These are phyloP conservation scores for Fusarium siculi DNA, from an alignment of 2,329 filamentous ascomycete genomes.

Conservation along the genomic window DNA sequence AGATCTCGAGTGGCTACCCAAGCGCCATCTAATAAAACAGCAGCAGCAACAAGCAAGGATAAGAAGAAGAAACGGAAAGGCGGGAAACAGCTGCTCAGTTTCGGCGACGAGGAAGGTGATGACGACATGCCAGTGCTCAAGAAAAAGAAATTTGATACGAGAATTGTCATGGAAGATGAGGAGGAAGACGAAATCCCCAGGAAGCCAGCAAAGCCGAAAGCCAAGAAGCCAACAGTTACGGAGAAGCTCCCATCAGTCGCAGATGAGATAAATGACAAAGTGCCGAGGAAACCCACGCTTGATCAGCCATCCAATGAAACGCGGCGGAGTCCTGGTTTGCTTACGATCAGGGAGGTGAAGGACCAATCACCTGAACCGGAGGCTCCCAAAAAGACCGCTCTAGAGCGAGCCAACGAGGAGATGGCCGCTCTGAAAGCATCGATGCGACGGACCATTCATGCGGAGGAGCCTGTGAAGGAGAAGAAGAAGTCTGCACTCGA, in stretches of 20 bases:
- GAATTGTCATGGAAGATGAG: constrained; percentile 72
- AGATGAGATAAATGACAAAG: constrained; percentile 19
- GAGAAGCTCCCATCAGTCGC: constrained; percentile 27
- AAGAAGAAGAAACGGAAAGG: constrained; percentile 78
- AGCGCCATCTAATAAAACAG: constrained; percentile 52
- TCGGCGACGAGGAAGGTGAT: constrained; percentile 75
- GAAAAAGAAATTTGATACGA: constrained; percentile 82
- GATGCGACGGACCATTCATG: constrained; percentile 74
- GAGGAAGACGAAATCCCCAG: constrained; percentile 46
- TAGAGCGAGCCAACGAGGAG: constrained; percentile 81
- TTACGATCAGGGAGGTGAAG: constrained; percentile 16
- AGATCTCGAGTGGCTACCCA: constrained; percentile 67
- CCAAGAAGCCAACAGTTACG: constrained; percentile 45
- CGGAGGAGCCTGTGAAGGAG: constrained; percentile 60
- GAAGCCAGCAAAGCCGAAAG: constrained; percentile 43
- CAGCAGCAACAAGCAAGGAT: constrained; percentile 56
- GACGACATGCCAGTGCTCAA: constrained; percentile 69
- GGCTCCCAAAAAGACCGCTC: constrained; percentile 57
- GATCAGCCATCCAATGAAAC: constrained; percentile 10
- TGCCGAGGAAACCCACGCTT: not conserved
- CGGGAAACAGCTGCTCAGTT: constrained; percentile 81
- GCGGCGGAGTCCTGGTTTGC: constrained; percentile 24
- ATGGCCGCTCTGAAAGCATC: constrained; percentile 84
- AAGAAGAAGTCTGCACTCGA: constrained; percentile 76
- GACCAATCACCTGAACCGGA: constrained; percentile 44